A percentile compares a stretch with the other conserved stretches of the same genome.
Conservation (phyloP, 495 filamentous ascomycete species). For the Talaromyces wortmannii region DNA sequence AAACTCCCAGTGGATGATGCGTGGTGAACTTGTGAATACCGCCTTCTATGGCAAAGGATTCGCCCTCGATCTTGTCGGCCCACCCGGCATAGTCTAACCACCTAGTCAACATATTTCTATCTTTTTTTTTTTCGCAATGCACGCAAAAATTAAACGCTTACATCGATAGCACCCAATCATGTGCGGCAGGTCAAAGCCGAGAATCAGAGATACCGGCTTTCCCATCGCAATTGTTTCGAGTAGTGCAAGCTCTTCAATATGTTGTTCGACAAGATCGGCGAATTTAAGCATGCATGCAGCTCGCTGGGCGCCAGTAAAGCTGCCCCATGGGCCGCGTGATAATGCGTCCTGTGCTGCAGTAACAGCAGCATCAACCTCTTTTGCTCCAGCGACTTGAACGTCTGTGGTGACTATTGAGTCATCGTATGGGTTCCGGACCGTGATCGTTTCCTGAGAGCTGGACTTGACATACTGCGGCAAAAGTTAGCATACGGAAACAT, state of each 20-base stretch:
- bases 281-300: conserved; percentile 36
- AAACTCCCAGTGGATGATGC: conserved; percentile 29
- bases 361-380: conserved; percentile 46
- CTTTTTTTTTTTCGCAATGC: no score
- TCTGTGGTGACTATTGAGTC: neutral
- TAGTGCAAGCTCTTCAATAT: conserved; percentile 15
- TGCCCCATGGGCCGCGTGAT: conserved; percentile 13
- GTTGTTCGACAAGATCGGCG: conserved; percentile 20
- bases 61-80: conserved; percentile 27
- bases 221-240: conserved; percentile 26
- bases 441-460: neutral
- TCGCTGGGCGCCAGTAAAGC: conserved; percentile 35
- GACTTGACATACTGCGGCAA: neutral
- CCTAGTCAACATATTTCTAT: neutral
- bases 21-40: conserved; percentile 19
- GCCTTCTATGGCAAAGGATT: conserved; percentile 16
- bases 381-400: conserved; percentile 9
- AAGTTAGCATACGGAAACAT: neutral
- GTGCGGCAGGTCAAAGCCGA: conserved; percentile 15
- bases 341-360: conserved; percentile 37
- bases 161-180: conserved; percentile 16
- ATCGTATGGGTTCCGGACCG: neutral
- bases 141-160: neutral
- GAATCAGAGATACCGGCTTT: conserved; percentile 7
- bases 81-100: conserved; percentile 20